These are phyloP conservation scores for Sarocladium strictum DNA, from an alignment of 2,329 filamentous ascomycete genomes.

Conservation along the genomic window DNA sequence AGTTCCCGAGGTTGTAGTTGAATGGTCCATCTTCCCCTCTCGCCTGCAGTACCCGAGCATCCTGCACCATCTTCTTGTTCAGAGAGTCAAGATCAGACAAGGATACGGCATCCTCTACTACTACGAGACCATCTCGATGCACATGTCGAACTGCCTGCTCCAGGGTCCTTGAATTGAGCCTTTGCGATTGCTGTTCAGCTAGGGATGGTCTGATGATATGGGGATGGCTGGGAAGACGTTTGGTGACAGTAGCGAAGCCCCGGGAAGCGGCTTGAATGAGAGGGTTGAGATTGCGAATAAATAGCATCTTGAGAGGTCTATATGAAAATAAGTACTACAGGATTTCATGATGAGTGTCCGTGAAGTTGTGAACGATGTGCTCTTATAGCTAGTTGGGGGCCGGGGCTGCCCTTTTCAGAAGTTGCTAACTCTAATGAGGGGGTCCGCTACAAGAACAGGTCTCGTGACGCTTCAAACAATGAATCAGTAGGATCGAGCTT, in stretches of 20 bases:
- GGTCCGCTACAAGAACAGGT: no score
- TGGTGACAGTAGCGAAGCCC: background rate
- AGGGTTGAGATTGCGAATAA: background rate
- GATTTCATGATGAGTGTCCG: no score
- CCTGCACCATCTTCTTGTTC: slow-evolving; percentile 53
- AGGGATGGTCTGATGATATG: slow-evolving; percentile 29
- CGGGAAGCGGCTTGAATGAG: background rate
- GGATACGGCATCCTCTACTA: slow-evolving; percentile 46
- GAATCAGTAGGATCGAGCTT: no score
- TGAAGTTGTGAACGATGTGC: no score
- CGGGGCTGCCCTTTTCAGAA: no score
- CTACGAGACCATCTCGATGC: slow-evolving; percentile 49
- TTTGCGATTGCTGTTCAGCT: slow-evolving; percentile 30
- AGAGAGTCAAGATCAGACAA: slow-evolving; percentile 46
- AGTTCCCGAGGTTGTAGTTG: slow-evolving; percentile 58
- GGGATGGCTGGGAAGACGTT: background rate
- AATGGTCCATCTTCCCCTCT: slow-evolving; percentile 49
- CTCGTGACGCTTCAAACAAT: no score
- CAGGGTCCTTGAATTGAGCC: slow-evolving; percentile 42
- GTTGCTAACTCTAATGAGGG: no score
- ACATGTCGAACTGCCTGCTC: slow-evolving; percentile 48
- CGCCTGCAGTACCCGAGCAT: slow-evolving; percentile 45
- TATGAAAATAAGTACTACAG: no score
- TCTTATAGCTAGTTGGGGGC: no score
- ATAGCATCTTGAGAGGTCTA: background rate